Base-by-base conservation (phyloP, 352 stramenopile species). In the Globisporangium sylvaticum region DNA sequence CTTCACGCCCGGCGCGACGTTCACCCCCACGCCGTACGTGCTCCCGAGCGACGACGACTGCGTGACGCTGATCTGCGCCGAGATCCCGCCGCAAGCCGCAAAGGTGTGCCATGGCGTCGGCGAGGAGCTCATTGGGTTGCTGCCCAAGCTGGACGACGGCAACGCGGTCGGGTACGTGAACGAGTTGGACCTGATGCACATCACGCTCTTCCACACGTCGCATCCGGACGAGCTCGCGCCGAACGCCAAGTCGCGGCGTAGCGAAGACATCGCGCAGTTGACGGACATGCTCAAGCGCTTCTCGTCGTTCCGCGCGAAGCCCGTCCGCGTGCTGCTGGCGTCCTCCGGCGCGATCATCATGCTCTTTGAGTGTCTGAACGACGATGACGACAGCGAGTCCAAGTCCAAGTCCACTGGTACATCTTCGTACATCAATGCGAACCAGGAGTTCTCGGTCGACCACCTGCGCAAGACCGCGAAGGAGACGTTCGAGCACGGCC, bases 201-300 rank as follows among this genome's bases (percentile, higher is more conserved):
- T 93, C 66, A 93, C 84, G 62, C 69, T 93, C 9, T 91, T 90
- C 67, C 84, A 93, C 72, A 91, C 84, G 54, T 93, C 84, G 14
- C 83, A 90, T 55, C 84, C 84, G 5, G 73, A 80, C 29, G 82
- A 88, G 15, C 61, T 90, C 39, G 67, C 83, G 2, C 79, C 82
- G 0, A 61, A 77, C 32, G 77, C 79, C 15, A 80, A 67, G 44
- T 34, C 65, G 4, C 80, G 76, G 1, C 73, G 76, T 44, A 31
- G 58, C 6, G 57, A 80, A 50, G 80, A 91, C 63, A 76, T 90
- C 58, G 69, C 46, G 8, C 77, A 77, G 39, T 68, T 93, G 10
- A 70, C 61, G 10, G 57, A 32, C n/a, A 73, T 91, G 52, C 79
- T 78, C 9, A 57, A 62, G 24, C 54, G 58, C 20, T 76, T 90